A percentile compares a stretch with the other conserved stretches of the same genome.
These are phyloP conservation scores for Stygiomarasmius scandens DNA, from an alignment of 1,284 basidiomycete species.

Conservation along the genomic window DNA sequence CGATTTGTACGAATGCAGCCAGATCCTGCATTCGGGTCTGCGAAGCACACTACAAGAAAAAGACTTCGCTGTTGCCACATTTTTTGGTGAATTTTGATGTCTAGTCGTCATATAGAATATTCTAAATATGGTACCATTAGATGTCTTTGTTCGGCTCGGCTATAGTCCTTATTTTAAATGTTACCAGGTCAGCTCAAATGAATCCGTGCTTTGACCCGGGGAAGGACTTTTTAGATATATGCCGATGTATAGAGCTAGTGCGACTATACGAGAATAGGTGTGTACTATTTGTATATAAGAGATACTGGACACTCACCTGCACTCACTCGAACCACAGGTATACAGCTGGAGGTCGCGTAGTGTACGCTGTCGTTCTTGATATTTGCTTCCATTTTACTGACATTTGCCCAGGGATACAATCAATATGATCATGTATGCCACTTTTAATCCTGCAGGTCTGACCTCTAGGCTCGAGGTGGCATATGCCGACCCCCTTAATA, in stretches of 20 bases:
- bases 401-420: background rate
- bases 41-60: background rate
- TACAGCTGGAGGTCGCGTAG: slow-evolving; percentile 4
- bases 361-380: background rate
- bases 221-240: slow-evolving; percentile 70
- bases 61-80: no score
- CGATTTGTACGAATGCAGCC: slow-evolving; percentile 7
- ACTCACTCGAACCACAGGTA: background rate
- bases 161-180: slow-evolving; percentile 71
- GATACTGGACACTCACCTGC: no score
- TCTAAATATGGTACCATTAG: slow-evolving; percentile 19
- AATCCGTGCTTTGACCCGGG: slow-evolving; percentile 54
- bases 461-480: background rate
- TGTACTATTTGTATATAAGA: slow-evolving; percentile 12
- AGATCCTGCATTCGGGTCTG: slow-evolving; percentile 3
- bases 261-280: slow-evolving; percentile 53
- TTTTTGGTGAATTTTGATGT: slow-evolving; percentile 7
- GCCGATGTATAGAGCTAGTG: slow-evolving; percentile 67
- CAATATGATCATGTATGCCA: slow-evolving; percentile 1
- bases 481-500: no score
- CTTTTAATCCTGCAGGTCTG: background rate
- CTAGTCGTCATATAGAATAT: background rate
- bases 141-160: slow-evolving; percentile 60
- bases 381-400: background rate
- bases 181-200: slow-evolving; percentile 69